Evolutionary conservation across 371 early-diverging fungal species (phyloP), one percentile per base, ranked within the genome.

Genomic region (Funneliformis caledonium): DNA sequence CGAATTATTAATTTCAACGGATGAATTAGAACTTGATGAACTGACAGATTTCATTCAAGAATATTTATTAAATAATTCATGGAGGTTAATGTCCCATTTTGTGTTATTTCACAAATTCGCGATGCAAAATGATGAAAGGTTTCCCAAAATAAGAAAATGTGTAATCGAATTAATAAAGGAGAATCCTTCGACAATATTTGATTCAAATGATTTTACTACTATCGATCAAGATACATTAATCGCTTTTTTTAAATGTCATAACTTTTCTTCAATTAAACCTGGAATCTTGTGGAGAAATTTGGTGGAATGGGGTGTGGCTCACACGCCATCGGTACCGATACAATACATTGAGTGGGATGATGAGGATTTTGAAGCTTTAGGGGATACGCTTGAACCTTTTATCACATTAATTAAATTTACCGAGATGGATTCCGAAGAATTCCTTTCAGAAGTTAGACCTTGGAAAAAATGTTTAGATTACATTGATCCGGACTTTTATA

Each of bases 1-100:
- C n/a, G 76, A 76, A n/a, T 59, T 76, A 64, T 47, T 76, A 12
- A 48, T 62, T 37, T 62, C 77, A 37, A 56, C 77, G 6, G 77
- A 76, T 22, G 77, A 76, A 4, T 22, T 76, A 33, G 43, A 19
- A 9, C 37, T 76, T 42, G 22, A 22, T 22, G 77, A 76, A 10
- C 42, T 76, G 26, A 42, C 56, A 43, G 59, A 59, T 11, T 56
- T 45, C 43, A 56, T 76, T 31, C 56, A 76, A 43, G 26, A n/a
- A 16, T 56, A 76, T 45, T 42, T 76, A 37, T 16, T 76, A 19
- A 43, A 31, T 62, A 10, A 76, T 33, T 22, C 42, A 62, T 76
- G 33, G 42, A 48, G 77, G 42, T 48, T 76, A 43, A 64, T 52
- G 77, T 37, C 48, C 14, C 48, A 76, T 62, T 76, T 76, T 31